A percentile compares a stretch with the other conserved stretches of the same genome.
phyloP scores from a whole-genome alignment of 352 stramenopile species.

The Phytophthora pseudosyringae region DNA sequence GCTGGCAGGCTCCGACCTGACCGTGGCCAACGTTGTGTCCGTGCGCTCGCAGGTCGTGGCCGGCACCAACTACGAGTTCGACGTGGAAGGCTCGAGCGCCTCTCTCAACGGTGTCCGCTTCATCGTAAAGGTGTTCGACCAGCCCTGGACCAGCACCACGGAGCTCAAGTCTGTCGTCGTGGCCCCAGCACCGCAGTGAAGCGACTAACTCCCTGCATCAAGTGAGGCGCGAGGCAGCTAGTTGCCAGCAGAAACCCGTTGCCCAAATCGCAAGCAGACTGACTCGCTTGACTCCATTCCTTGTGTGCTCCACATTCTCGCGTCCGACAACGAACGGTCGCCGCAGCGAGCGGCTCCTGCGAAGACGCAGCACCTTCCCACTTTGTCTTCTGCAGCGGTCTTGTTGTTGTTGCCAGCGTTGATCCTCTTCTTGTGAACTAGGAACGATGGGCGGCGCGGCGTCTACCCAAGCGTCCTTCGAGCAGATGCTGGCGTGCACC shows the following conservation, averaged over 20 bases:
- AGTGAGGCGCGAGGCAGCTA: neutral
- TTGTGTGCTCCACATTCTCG: constrained; percentile 29
- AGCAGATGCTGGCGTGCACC: constrained; percentile 87
- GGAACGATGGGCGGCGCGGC: constrained; percentile 69
- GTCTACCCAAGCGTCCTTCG: constrained; percentile 73
- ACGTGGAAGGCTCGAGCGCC: constrained; percentile 38
- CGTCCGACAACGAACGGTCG: constrained; percentile 23
- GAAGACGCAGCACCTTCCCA: constrained; percentile 3
- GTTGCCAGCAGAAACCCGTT: constrained; percentile 17
- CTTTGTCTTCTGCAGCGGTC: constrained; percentile 4
- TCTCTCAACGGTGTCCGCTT: constrained; percentile 32
- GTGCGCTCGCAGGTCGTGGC: constrained; percentile 47
- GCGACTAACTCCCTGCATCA: neutral
- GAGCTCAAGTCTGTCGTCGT: constrained; percentile 32
- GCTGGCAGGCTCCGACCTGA: constrained; percentile 27
- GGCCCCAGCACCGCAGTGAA: constrained; percentile 11
- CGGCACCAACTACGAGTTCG: constrained; percentile 52
- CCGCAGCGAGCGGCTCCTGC: neutral
- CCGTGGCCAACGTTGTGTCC: constrained; percentile 31
- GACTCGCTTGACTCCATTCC: constrained; percentile 6
- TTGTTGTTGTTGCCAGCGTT: neutral
- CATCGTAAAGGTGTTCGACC: constrained; percentile 37
- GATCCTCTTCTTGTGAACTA: constrained; percentile 7
- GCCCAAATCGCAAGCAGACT: constrained; percentile 16
- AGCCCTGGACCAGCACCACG: constrained; percentile 42